Conservation (phyloP, 495 filamentous ascomycete species). For the Neurospora hispaniola region DNA sequence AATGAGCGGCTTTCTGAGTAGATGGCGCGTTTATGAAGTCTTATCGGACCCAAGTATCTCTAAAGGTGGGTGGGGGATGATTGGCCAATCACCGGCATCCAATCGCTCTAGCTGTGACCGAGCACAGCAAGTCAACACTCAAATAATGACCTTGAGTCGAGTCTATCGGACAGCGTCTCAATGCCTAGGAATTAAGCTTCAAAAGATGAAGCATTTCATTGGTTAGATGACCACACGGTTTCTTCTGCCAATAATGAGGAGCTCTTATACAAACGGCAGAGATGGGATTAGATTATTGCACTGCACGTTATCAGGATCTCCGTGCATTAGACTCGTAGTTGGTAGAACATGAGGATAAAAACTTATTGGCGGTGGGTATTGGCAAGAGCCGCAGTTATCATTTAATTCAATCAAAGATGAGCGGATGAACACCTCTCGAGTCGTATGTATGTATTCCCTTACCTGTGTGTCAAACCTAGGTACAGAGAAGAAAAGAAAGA, state of each 20-base stretch:
- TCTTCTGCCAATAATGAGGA: neutral
- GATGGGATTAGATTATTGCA: neutral
- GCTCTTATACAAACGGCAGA: neutral
- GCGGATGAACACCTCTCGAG: neutral
- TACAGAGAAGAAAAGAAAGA: neutral
- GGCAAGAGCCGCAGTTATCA: neutral
- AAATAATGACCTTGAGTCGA: neutral
- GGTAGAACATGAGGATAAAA: neutral
- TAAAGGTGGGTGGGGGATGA: neutral
- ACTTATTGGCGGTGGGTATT: neutral
- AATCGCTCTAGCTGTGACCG: neutral
- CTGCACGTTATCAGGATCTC: neutral
- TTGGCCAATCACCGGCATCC: neutral
- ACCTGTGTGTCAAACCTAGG: neutral
- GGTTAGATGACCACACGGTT: neutral
- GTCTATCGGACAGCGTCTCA: neutral
- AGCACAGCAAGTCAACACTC: neutral
- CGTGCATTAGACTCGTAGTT: neutral
- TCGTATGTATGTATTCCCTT: neutral
- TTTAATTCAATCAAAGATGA: neutral
- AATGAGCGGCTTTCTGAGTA: neutral
- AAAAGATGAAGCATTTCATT: neutral
- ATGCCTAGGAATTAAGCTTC: neutral
- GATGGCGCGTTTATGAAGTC: neutral
- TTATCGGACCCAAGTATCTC: neutral